Percentiles rank a stretch among this genome's conserved stretches.
These are phyloP conservation scores for Eutypella sp. DNA, from an alignment of 2,329 filamentous ascomycete genomes.

Conservation along the genomic window DNA sequence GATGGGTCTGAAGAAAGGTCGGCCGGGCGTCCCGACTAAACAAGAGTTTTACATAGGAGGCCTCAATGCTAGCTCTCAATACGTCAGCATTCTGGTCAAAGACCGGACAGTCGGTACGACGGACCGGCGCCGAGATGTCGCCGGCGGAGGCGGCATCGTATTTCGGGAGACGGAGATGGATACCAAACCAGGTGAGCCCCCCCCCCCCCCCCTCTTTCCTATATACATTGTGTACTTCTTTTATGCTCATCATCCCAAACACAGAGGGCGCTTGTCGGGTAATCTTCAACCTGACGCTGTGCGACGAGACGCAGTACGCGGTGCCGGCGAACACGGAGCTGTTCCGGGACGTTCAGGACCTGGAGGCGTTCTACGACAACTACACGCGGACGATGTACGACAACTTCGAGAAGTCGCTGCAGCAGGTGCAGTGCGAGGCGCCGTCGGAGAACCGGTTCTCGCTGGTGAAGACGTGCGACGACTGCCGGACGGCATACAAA, in stretches of 20 bases:
- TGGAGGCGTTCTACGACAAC: constrained; percentile 73
- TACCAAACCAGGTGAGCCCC: constrained; percentile 66
- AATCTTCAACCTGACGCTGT: constrained; percentile 83
- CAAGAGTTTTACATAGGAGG: constrained; percentile 83
- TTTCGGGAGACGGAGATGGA: constrained; percentile 68
- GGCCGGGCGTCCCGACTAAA: constrained; percentile 63
- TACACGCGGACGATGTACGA: constrained; percentile 64
- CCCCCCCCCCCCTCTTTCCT: background rate
- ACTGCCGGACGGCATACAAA: constrained; percentile 82
- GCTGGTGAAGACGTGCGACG: constrained; percentile 66
- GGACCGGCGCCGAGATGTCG: constrained; percentile 45
- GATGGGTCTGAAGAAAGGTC: constrained; percentile 65
- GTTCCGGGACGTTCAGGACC: constrained; percentile 52
- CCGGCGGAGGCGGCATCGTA: constrained; percentile 71
- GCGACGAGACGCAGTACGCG: constrained; percentile 81
- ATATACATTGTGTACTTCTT: constrained; percentile 4
- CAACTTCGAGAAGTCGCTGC: constrained; percentile 76
- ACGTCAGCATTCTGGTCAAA: constrained; percentile 68
- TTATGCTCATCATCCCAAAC: background rate
- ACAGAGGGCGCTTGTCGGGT: constrained; percentile 59
- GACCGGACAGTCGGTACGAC: constrained; percentile 42
- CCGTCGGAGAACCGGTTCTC: constrained; percentile 72
- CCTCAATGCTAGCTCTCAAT: constrained; percentile 66
- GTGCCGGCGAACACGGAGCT: constrained; percentile 73
- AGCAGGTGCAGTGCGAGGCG: constrained; percentile 82